Evolutionary conservation across 192 early-diverging fungal species (phyloP).

Genomic region (Podila epigama): DNA sequence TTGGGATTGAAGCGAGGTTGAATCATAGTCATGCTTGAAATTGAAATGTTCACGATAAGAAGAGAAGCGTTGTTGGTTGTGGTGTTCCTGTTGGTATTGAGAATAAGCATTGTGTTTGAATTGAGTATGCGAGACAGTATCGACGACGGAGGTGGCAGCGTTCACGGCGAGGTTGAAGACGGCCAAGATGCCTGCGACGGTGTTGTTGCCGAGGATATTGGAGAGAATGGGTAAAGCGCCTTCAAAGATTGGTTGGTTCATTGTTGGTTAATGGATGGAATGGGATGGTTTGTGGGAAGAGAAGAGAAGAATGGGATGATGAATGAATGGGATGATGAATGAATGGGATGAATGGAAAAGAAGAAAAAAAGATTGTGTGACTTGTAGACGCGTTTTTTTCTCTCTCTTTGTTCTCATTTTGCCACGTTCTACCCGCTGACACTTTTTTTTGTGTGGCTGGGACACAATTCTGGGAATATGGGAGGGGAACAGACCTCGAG

Average conservation of each 20-base stretch:
- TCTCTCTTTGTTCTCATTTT: slow-evolving; percentile 3
- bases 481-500: no score
- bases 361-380: no score
- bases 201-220: slow-evolving; percentile 36
- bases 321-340: not conserved
- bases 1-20: slow-evolving; percentile 10
- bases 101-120: not conserved
- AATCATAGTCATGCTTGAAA: not conserved
- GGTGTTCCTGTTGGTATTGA: not conserved
- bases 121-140: no score
- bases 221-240: slow-evolving; percentile 32
- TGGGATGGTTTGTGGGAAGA: not conserved
- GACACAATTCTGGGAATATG: no score
- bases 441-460: no score
- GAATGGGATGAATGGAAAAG: not conserved
- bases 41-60: not conserved
- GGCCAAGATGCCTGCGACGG: slow-evolving; percentile 30
- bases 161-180: slow-evolving; percentile 29
- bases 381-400: not conserved
- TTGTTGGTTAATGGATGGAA: not conserved
- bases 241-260: slow-evolving; percentile 33
- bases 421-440: not conserved
- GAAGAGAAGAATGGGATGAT: not conserved
- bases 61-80: not conserved
- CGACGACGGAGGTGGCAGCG: slow-evolving; percentile 9